Conservation (phyloP, 768 basidiomycete species). For the Lactifluus volemus region DNA sequence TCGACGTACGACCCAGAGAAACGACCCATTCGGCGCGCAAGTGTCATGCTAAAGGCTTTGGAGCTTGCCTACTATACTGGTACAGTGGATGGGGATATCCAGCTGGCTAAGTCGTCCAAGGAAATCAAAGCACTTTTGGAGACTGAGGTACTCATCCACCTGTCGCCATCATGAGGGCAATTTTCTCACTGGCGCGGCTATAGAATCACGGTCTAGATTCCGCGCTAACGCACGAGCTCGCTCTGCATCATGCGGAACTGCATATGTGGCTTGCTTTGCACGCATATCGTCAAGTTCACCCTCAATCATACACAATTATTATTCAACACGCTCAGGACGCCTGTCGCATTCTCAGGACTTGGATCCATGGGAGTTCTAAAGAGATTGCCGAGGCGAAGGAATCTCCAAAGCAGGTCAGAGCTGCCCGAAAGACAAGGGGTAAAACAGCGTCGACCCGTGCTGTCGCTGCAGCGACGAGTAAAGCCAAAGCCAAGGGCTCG, state of each 20-base stretch:
- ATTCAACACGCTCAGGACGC: slow-evolving; percentile 47
- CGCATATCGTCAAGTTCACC: slow-evolving; percentile 46
- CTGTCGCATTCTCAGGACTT: slow-evolving; percentile 36
- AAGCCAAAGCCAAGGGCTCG: slow-evolving; percentile 1
- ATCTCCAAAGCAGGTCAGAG: slow-evolving; percentile 6
- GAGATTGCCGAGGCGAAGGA: slow-evolving; percentile 2
- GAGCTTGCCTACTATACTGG: slow-evolving; percentile 40
- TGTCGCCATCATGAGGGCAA: background rate
- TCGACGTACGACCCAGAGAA: slow-evolving; percentile 37
- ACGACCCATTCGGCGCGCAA: slow-evolving; percentile 52
- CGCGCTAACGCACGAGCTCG: slow-evolving; percentile 23
- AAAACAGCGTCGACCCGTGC: slow-evolving; percentile 17
- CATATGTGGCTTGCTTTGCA: slow-evolving; percentile 69
- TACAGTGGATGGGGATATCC: slow-evolving; percentile 9
- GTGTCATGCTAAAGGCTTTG: slow-evolving; percentile 46
- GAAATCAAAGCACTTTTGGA: slow-evolving; percentile 33
- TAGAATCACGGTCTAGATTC: slow-evolving; percentile 28
- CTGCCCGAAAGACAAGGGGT: slow-evolving; percentile 13
- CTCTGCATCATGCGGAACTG: slow-evolving; percentile 44
- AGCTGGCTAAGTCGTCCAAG: slow-evolving; percentile 1
- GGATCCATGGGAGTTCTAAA: slow-evolving; percentile 23
- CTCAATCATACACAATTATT: slow-evolving; percentile 38
- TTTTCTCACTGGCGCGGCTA: background rate
- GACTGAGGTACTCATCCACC: slow-evolving; percentile 18
- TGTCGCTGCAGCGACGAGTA: slow-evolving; percentile 7